These are phyloP conservation scores for Penicillium sp. DNA, from an alignment of 2,329 filamentous ascomycete genomes.

Conservation along the genomic window DNA sequence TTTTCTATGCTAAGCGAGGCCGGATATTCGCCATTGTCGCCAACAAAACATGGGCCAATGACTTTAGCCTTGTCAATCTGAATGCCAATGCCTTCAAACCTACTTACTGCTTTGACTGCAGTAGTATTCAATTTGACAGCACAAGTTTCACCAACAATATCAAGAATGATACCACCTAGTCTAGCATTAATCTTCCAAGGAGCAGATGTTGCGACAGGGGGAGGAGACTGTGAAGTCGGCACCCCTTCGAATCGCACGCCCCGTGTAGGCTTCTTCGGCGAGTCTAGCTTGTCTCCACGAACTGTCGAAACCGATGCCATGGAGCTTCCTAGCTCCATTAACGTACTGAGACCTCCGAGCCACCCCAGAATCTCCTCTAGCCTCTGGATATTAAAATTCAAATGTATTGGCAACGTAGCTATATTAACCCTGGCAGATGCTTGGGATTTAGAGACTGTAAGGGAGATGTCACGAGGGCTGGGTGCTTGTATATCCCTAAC, in stretches of 20 bases:
- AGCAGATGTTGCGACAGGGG: slow-evolving; percentile 25
- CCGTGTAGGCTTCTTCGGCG: slow-evolving; percentile 32
- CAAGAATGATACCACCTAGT: slow-evolving; percentile 70
- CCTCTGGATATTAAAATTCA: slow-evolving; percentile 72
- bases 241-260: slow-evolving; percentile 55
- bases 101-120: slow-evolving; percentile 74
- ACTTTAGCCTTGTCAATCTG: slow-evolving; percentile 73
- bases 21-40: slow-evolving; percentile 48
- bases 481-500: slow-evolving; percentile 37
- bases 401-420: slow-evolving; percentile 69
- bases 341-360: slow-evolving; percentile 87
- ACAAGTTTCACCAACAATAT: slow-evolving; percentile 74
- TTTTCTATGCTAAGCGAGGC: slow-evolving; percentile 61
- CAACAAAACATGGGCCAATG: slow-evolving; percentile 63
- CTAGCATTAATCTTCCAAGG: slow-evolving; percentile 67
- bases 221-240: slow-evolving; percentile 24
- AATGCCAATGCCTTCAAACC: slow-evolving; percentile 67
- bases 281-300: slow-evolving; percentile 30
- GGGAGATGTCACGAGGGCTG: slow-evolving; percentile 35
- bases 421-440: slow-evolving; percentile 52
- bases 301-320: slow-evolving; percentile 68
- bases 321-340: slow-evolving; percentile 82
- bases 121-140: slow-evolving; percentile 71
- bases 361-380: slow-evolving; percentile 83
- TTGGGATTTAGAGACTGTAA: slow-evolving; percentile 31